These are phyloP conservation scores for Zychaea mexicana DNA, from an alignment of 371 early-diverging fungal genomes.

Conservation along the genomic window DNA sequence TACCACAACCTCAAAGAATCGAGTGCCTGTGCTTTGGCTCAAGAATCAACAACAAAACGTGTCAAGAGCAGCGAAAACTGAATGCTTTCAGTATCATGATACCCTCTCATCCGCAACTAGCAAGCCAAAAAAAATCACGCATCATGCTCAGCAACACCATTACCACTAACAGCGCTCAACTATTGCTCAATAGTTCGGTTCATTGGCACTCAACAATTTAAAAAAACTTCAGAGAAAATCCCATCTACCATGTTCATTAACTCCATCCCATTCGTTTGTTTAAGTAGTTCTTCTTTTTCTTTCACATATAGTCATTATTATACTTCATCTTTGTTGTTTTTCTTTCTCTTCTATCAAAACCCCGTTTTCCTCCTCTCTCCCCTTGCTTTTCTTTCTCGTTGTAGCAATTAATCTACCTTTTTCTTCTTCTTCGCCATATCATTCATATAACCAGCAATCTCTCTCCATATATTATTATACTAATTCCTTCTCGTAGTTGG, in stretches of 20 bases:
- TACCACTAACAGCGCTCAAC: too few species aligned
- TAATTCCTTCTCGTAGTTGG: too few species aligned
- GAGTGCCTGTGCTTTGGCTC: too few species aligned
- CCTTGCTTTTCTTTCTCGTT: not conserved
- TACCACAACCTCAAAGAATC: not conserved
- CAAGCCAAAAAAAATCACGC: too few species aligned
- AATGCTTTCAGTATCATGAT: too few species aligned
- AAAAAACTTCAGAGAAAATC: not conserved
- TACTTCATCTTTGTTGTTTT: not conserved
- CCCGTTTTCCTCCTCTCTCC: too few species aligned
- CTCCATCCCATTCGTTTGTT: conserved; percentile 3
- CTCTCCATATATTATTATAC: not conserved
- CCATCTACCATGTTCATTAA: not conserved
- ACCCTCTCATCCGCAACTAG: too few species aligned
- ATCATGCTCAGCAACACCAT: too few species aligned
- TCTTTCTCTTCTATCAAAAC: too few species aligned
- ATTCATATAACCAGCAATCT: not conserved
- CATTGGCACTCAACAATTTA: not conserved
- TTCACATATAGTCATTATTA: not conserved
- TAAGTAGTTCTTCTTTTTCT: not conserved
- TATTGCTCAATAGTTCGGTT: too few species aligned
- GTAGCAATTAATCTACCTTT: not conserved
- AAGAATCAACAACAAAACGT: too few species aligned
- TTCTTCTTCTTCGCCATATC: not conserved
- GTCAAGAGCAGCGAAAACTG: not conserved